Base-by-base conservation (phyloP, 2,329 filamentous ascomycete species). In the Fusarium sp. region DNA sequence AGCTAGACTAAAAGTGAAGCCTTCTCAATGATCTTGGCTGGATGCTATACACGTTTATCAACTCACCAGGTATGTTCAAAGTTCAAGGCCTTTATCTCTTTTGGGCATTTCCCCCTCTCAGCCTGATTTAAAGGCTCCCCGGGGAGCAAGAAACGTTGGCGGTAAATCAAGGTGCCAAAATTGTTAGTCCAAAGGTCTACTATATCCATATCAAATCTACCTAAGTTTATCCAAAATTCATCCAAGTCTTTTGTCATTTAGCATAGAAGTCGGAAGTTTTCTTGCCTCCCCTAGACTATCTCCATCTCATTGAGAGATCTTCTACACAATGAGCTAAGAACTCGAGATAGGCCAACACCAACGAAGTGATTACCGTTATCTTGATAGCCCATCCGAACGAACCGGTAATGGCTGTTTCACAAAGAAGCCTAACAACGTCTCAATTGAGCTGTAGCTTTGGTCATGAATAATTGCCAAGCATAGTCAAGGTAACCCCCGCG, bases 51-150 rank as follows among this genome's bases (percentile, higher is more conserved):
- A 6, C 16, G 30, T 33, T 33, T 3, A 23, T 52, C n/a, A 33
- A 13, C 8, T 7, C n/a, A 10, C 4, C 11, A 8, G 16, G 16
- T 11, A 25, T 25, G 30, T n/a, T 10, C 16, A 35, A 5, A 15
- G 11, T 8, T 33, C 16, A 35, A 19, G 30, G 30, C 8, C n/a
- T 25, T n/a, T 8, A 23, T 19, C 16, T 25, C n/a, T 23, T 25
- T 6, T 5, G 7, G 10, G 10, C 15, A 3, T 3, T 32, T 32
- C 3, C 10, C 2, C n/a, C 7, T 23, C 5, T 23, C 2, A 3
- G 30, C 6, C 6, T 35, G 12, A 15, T 49, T 32, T 16, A 9
- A 23, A 19, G 4, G n/a, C 10, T n/a, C 21, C 6, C 13, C 8
- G 21, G 16, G 11, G 19, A 35, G 30, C 4, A 13, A 33, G 15